Evolutionary conservation across 768 basidiomycete species (phyloP).

Genomic region (Austroboletus festivus): DNA sequence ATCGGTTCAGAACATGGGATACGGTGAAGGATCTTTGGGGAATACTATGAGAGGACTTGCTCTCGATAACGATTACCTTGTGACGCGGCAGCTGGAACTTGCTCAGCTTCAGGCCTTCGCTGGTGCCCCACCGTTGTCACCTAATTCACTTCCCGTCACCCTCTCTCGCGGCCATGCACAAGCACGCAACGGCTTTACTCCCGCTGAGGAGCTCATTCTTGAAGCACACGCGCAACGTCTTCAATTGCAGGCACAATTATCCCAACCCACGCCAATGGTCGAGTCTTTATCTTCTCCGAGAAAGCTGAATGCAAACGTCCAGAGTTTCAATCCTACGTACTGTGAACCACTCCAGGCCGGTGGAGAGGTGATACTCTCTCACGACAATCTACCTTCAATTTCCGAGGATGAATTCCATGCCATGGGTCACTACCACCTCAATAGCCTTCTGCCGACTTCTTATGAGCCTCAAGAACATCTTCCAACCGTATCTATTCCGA

Average conservation of each 20-base stretch:
- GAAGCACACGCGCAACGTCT: conserved; percentile 43
- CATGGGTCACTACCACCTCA: conserved; percentile 9
- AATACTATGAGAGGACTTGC: conserved; percentile 9
- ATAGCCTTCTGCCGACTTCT: conserved; percentile 4
- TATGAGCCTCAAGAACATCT: conserved; percentile 1
- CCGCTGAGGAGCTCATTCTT: conserved; percentile 66
- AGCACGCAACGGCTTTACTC: conserved; percentile 57
- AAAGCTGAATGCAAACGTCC: conserved; percentile 7
- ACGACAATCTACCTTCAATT: conserved; percentile 25
- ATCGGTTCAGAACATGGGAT: conserved; percentile 29
- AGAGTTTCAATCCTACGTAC: conserved; percentile 3
- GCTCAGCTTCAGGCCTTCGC: conserved; percentile 24
- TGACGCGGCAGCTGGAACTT: conserved; percentile 12
- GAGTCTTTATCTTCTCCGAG: conserved; percentile 8
- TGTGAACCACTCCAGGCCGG: not conserved
- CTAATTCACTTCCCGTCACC: conserved; percentile 5
- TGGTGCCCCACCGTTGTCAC: conserved; percentile 12
- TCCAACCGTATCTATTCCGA: not conserved
- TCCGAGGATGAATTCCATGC: conserved; percentile 39
- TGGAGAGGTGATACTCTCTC: conserved; percentile 9
- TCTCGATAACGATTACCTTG: conserved; percentile 16
- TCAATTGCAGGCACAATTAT: conserved; percentile 13
- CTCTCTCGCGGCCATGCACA: conserved; percentile 30
- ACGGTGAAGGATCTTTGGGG: conserved; percentile 15
- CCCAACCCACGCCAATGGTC: conserved; percentile 8